Conservation (phyloP, 257 asterid species). For the Echites panduratus region DNA sequence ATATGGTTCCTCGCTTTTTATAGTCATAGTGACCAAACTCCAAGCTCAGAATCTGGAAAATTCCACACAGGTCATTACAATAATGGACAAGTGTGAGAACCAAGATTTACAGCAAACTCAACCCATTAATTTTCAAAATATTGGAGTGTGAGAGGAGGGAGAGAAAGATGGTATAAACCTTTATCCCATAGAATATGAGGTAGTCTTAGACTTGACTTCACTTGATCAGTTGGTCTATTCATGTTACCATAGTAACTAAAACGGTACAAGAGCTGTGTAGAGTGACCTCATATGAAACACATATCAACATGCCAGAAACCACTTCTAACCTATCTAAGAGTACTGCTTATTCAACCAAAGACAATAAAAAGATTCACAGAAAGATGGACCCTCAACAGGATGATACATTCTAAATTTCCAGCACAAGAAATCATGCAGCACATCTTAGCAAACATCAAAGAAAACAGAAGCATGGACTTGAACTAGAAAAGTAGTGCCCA, state of each 20-base stretch:
- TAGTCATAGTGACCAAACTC: slow-evolving; percentile 88
- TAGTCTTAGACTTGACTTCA: no score
- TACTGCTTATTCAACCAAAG: background rate
- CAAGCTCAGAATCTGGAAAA: slow-evolving; percentile 55
- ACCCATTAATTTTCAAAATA: background rate
- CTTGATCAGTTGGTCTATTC: background rate
- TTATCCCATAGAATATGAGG: background rate
- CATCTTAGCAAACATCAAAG: background rate
- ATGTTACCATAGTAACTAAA: background rate
- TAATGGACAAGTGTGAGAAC: background rate
- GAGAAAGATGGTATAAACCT: background rate
- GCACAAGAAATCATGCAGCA: no score
- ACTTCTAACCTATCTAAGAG: background rate
- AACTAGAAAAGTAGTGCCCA: background rate
- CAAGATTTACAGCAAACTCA: background rate
- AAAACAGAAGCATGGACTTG: background rate
- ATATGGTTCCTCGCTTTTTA: slow-evolving; percentile 66
- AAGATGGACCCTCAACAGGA: background rate
- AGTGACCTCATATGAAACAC: background rate
- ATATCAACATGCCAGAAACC: background rate
- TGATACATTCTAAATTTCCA: background rate
- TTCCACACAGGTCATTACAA: background rate
- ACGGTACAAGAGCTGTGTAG: no score
- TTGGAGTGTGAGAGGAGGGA: background rate
- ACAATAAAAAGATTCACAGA: background rate